Percentiles rank a stretch among this genome's conserved stretches.
These are phyloP conservation scores for Podochytrium sp. DNA, from an alignment of 192 early-diverging fungal genomes.

Conservation along the genomic window DNA sequence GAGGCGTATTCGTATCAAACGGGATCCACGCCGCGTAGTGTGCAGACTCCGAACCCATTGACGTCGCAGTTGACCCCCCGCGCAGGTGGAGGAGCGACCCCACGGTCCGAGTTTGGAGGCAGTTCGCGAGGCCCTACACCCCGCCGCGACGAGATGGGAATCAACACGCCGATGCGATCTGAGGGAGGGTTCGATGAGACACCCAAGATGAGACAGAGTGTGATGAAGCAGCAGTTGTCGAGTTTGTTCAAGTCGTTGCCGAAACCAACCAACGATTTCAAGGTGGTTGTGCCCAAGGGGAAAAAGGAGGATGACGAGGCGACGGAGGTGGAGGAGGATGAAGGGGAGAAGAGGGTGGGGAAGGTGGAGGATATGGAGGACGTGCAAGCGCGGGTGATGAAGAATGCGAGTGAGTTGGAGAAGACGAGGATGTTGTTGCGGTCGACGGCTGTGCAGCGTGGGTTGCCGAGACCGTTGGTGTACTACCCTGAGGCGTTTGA, in stretches of 20 bases:
- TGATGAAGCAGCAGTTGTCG: constrained; percentile 72
- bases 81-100: constrained; percentile 27
- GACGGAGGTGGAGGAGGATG: constrained; percentile 47
- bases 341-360: background rate
- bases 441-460: constrained; percentile 74
- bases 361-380: constrained; percentile 77
- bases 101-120: constrained; percentile 18
- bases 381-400: constrained; percentile 57
- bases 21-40: constrained; percentile 63
- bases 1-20: constrained; percentile 22
- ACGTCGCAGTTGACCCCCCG: constrained; percentile 47
- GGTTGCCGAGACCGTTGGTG: constrained; percentile 73
- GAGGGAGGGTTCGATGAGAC: constrained; percentile 66
- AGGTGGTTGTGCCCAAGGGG: constrained; percentile 83
- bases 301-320: constrained; percentile 38
- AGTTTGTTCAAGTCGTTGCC: constrained; percentile 76
- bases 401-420: constrained; percentile 54
- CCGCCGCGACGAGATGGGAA: constrained; percentile 52
- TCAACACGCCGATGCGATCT: constrained; percentile 67
- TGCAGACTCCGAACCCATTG: constrained; percentile 85
- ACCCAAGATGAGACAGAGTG: constrained; percentile 62
- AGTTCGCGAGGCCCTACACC: constrained; percentile 33
- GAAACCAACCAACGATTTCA: constrained; percentile 90
- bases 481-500: constrained; percentile 44
- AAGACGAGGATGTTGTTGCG: constrained; percentile 61